Percentiles rank a stretch among this genome's conserved stretches.
These are phyloP conservation scores for Gymnopilus dilepis DNA, from an alignment of 768 basidiomycete species.

Conservation along the genomic window DNA sequence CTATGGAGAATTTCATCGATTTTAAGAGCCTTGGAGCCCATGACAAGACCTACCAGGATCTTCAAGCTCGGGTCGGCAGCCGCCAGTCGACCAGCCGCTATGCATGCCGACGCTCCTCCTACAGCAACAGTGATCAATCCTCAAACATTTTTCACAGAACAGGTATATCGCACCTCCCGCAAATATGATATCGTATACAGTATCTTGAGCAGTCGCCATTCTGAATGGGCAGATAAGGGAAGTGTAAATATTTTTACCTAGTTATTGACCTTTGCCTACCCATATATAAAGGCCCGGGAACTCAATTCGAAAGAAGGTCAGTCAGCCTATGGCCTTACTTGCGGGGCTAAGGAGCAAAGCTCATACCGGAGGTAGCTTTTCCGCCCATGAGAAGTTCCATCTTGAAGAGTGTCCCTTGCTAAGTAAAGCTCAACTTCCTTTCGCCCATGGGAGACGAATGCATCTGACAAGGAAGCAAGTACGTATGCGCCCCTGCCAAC, in stretches of 20 bases:
- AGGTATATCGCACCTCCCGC: conserved; percentile 51
- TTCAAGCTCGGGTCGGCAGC: conserved; percentile 56
- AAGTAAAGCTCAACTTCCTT: background rate
- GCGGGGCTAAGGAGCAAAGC: background rate
- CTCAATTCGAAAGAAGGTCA: background rate
- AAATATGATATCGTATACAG: conserved; percentile 53
- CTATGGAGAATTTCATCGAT: conserved; percentile 23
- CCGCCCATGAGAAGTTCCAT: background rate
- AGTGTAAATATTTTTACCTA: background rate
- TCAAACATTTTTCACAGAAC: background rate
- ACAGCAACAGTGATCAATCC: background rate
- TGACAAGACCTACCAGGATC: conserved; percentile 46
- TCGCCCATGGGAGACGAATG: no score
- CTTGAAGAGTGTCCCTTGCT: background rate
- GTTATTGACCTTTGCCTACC: background rate
- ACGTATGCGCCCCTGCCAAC: no score
- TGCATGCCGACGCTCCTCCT: conserved; percentile 61
- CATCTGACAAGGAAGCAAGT: no score
- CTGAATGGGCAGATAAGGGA: background rate
- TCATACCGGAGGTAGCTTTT: background rate
- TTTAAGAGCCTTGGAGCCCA: background rate
- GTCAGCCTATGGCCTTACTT: background rate
- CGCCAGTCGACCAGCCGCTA: conserved; percentile 59
- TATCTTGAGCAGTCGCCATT: conserved; percentile 3
- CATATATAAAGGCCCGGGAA: background rate